These are phyloP conservation scores for Dipteronia dyeriana DNA, from an alignment of 345 rosid species.

Conservation along the genomic window DNA sequence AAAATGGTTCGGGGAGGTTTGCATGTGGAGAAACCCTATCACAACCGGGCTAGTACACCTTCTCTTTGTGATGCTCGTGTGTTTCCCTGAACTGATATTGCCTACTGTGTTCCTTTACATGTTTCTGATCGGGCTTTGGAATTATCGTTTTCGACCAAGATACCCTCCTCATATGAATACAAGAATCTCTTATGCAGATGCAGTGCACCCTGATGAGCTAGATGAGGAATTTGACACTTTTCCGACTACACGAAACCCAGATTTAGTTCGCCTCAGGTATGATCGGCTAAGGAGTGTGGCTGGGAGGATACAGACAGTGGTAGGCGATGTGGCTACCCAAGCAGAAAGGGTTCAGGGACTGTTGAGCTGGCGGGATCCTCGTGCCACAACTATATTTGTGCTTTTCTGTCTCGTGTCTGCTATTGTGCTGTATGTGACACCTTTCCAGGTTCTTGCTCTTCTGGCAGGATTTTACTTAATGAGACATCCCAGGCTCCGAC, in stretches of 20 bases:
- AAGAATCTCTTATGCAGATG: slow-evolving; percentile 74
- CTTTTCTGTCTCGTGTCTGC: slow-evolving; percentile 68
- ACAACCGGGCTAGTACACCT: slow-evolving; percentile 63
- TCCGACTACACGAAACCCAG: slow-evolving; percentile 57
- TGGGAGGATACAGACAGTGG: slow-evolving; percentile 79
- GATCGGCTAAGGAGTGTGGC: slow-evolving; percentile 85
- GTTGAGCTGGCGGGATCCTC: slow-evolving; percentile 92
- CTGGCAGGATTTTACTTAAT: slow-evolving; percentile 57
- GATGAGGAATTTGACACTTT: slow-evolving; percentile 88
- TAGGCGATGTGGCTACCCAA: slow-evolving; percentile 91
- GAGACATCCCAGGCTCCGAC: slow-evolving; percentile 89
- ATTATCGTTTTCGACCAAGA: slow-evolving; percentile 68
- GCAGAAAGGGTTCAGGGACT: slow-evolving; percentile 83
- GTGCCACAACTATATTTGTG: slow-evolving; percentile 76
- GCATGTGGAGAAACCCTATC: slow-evolving; percentile 82
- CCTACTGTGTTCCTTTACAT: slow-evolving; percentile 76
- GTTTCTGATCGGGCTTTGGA: slow-evolving; percentile 81
- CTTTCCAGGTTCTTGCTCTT: slow-evolving; percentile 75
- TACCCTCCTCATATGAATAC: slow-evolving; percentile 93
- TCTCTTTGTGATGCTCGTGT: slow-evolving; percentile 62
- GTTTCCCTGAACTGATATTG: slow-evolving; percentile 75
- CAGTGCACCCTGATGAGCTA: slow-evolving; percentile 74
- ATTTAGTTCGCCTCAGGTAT: slow-evolving; percentile 61
- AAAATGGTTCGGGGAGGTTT: slow-evolving; percentile 81
- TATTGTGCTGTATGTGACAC: slow-evolving; percentile 63